A percentile compares a stretch with the other conserved stretches of the same genome.
Evolutionary conservation across 495 filamentous ascomycete species (phyloP).

Genomic region (Tuber magnatum): DNA sequence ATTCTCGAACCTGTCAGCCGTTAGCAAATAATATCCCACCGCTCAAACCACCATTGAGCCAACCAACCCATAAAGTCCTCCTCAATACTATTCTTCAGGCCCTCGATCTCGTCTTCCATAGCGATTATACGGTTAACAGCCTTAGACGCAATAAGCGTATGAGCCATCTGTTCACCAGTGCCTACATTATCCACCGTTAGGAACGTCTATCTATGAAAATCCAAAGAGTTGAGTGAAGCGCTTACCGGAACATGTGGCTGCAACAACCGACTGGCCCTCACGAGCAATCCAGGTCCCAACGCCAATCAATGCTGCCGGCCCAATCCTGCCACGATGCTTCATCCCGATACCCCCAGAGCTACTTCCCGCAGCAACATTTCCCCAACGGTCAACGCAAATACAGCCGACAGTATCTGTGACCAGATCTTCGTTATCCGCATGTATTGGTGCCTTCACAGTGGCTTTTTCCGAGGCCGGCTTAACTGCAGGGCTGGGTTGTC

Average conservation of each 20-base stretch:
- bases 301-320: slow-evolving; percentile 85
- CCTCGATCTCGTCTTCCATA: slow-evolving; percentile 36
- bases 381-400: slow-evolving; percentile 77
- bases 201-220: neutral
- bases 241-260: slow-evolving; percentile 39
- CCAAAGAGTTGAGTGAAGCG: neutral
- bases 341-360: slow-evolving; percentile 98
- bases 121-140: slow-evolving; percentile 38
- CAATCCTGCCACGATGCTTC: slow-evolving; percentile 86
- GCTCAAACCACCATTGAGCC: neutral
- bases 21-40: neutral
- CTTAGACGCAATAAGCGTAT: slow-evolving; percentile 51
- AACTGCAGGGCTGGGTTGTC: slow-evolving; percentile 18
- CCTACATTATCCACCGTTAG: slow-evolving; percentile 44
- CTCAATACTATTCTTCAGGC: slow-evolving; percentile 35
- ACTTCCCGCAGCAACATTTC: slow-evolving; percentile 90
- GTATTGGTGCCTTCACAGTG: slow-evolving; percentile 12
- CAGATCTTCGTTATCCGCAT: slow-evolving; percentile 43
- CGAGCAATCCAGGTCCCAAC: slow-evolving; percentile 58
- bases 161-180: slow-evolving; percentile 95
- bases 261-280: slow-evolving; percentile 35
- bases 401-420: slow-evolving; percentile 93
- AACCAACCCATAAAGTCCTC: slow-evolving; percentile 41
- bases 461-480: slow-evolving; percentile 24
- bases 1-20: slow-evolving; percentile 30